Evolutionary conservation across 2,329 filamentous ascomycete genomes (phyloP).

Genomic region (Orbilia blumenaviensis): DNA sequence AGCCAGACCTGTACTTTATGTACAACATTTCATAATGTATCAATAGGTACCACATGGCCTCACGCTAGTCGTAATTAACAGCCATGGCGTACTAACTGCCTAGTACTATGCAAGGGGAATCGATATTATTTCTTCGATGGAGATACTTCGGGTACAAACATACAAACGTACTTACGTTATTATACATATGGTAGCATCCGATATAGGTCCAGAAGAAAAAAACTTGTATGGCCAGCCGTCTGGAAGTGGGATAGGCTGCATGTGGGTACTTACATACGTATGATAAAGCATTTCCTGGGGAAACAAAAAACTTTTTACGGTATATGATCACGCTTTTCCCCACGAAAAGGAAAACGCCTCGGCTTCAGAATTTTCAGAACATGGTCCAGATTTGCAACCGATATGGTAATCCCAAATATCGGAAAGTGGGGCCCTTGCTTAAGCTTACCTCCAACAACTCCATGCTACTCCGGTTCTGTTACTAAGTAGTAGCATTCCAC

Average conservation of each 20-base stretch:
- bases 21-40: constrained; percentile 44
- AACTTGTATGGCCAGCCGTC: neutral
- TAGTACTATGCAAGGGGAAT: constrained; percentile 27
- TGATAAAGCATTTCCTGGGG: neutral
- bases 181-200: neutral
- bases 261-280: too few relatives aligned
- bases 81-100: neutral
- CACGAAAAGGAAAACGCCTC: constrained; percentile 25
- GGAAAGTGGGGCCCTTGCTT: constrained; percentile 40
- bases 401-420: constrained; percentile 41
- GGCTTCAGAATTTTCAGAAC: constrained; percentile 3
- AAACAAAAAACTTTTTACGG: constrained; percentile 1
- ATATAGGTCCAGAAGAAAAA: constrained; percentile 1
- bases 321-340: constrained; percentile 24
- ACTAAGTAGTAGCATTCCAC: constrained; percentile 4
- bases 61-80: constrained; percentile 1
- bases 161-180: neutral
- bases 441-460: neutral
- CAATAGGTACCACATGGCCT: constrained; percentile 1
- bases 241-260: constrained; percentile 6
- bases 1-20: constrained; percentile 12
- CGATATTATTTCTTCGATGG: neutral
- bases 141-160: too few relatives aligned
- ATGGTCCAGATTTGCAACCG: constrained; percentile 19
- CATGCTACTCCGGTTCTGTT: neutral